Evolutionary conservation across 2,329 filamentous ascomycete species (phyloP), one percentile per base, ranked within the genome.

Genomic region (Claviceps lovelessii): DNA sequence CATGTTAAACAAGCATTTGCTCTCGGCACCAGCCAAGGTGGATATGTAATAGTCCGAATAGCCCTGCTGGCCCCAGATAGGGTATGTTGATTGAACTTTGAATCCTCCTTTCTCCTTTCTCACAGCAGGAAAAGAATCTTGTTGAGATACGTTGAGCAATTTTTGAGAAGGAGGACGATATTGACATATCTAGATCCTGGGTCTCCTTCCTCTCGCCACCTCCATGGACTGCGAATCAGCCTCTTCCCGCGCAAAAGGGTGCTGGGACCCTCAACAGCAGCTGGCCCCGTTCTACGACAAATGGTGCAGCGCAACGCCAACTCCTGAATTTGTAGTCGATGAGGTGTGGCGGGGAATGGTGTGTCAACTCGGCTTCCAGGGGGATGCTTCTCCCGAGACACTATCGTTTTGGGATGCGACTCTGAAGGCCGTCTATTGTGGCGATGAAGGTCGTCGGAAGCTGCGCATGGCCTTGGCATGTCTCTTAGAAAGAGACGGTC

Each of bases 181-280:
- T 44, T 42, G 52, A 44, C 42, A 39, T 33, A 39, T 49, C 31
- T 56, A 76, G 73, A 74, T 79, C 42, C 62, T 70, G 17, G 76
- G 76, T 17, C 60, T 78, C 1, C 59, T 79, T 19, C 69, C 70
- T 4, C 65, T 79, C 6, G 76, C 75, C 35, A 77, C 74, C 5
- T 77, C 74, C 0, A 76, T 79, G 73, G 76, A 79, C 63, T 73
- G 68, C 60, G 76, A 79, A 67, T 76, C 76, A 8, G 60, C 68
- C 3, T 67, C 67, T 11, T 73, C 74, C 9, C 70, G 75, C 2
- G 62, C 62, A 29, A 71, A 72, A 47, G 75, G 75, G 15, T 75
- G 73, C 64, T 79, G 76, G 76, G 71, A 79, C 56, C 72, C 72
- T 37, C 67, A 68, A 47, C 63, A 70, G 0, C 66, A 71, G 51